Conservation (phyloP, 2,329 filamentous ascomycete genomes). For the Cladophialophora yegresii region DNA sequence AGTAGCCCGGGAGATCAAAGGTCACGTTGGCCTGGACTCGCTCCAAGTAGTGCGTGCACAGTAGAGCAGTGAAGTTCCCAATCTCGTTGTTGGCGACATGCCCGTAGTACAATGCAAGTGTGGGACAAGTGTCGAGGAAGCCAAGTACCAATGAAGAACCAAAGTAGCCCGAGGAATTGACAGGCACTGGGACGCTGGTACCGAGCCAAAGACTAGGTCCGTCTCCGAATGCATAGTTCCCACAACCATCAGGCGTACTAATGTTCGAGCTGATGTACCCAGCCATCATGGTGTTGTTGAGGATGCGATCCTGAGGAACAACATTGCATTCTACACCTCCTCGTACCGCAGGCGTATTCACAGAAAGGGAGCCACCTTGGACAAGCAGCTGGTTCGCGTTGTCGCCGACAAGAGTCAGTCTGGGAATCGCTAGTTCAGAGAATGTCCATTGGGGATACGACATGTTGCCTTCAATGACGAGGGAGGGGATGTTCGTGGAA, state of each 20-base stretch:
- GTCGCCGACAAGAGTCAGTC: constrained; percentile 7
- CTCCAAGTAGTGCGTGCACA: constrained; percentile 33
- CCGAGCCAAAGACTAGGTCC: constrained; percentile 8
- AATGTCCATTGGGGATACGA: constrained; percentile 32
- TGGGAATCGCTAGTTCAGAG: constrained; percentile 24
- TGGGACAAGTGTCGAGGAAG: constrained; percentile 18
- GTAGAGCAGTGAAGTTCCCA: constrained; percentile 29
- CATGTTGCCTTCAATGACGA: constrained; percentile 31
- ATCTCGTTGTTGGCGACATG: constrained; percentile 27
- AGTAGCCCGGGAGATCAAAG: constrained; percentile 24
- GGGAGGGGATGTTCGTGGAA: constrained; percentile 18
- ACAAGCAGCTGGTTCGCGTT: neutral
- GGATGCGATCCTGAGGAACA: constrained; percentile 24
- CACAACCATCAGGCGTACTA: constrained; percentile 28
- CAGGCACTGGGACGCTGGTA: constrained; percentile 15
- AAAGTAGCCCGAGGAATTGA: constrained; percentile 27
- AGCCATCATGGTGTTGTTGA: constrained; percentile 12
- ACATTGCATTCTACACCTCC: constrained; percentile 21
- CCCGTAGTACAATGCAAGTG: constrained; percentile 28
- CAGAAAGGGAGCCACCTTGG: constrained; percentile 12
- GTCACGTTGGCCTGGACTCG: constrained; percentile 32
- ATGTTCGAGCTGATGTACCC: constrained; percentile 22
- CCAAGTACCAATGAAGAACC: constrained; percentile 21
- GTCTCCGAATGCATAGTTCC: constrained; percentile 19
- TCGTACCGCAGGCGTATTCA: constrained; percentile 26